A percentile compares a stretch with the other conserved stretches of the same genome.
Evolutionary conservation across 2,329 filamentous ascomycete genomes (phyloP).

Genomic region (Monosporascus sp.): DNA sequence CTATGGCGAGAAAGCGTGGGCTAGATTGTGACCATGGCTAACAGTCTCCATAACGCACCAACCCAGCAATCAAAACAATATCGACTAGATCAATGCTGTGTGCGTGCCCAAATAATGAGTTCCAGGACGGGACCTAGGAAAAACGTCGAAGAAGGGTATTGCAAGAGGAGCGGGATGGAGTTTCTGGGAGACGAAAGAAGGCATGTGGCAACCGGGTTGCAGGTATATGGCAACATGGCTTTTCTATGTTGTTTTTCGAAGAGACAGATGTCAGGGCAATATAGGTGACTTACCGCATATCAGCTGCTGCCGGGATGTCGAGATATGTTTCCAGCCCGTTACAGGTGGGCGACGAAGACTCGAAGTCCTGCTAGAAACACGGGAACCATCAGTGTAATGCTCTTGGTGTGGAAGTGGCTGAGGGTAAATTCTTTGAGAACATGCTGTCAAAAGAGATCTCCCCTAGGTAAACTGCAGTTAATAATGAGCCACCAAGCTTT

Average conservation of each 20-base stretch:
- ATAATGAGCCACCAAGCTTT: conserved; percentile 20
- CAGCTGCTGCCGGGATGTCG: conserved; percentile 45
- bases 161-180: neutral
- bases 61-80: neutral
- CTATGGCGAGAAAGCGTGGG: conserved; percentile 16
- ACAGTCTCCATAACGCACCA: neutral
- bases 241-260: neutral
- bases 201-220: no score
- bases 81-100: neutral
- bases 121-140: neutral
- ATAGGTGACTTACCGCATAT: conserved; percentile 47
- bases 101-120: neutral
- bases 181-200: no score
- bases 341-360: conserved; percentile 45
- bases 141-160: neutral
- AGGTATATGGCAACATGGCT: no score
- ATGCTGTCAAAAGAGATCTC: neutral
- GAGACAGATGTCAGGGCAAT: conserved; percentile 1
- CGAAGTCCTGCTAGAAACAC: conserved; percentile 46
- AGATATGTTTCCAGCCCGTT: conserved; percentile 47
- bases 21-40: neutral
- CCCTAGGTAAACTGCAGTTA: conserved; percentile 15
- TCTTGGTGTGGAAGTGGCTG: conserved; percentile 9
- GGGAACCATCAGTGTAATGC: conserved; percentile 27
- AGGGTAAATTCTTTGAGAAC: neutral